Evolutionary conservation across 1,139 yeast species (phyloP), one percentile per base, ranked within the genome.

Genomic region (Candida dubliniensis): DNA sequence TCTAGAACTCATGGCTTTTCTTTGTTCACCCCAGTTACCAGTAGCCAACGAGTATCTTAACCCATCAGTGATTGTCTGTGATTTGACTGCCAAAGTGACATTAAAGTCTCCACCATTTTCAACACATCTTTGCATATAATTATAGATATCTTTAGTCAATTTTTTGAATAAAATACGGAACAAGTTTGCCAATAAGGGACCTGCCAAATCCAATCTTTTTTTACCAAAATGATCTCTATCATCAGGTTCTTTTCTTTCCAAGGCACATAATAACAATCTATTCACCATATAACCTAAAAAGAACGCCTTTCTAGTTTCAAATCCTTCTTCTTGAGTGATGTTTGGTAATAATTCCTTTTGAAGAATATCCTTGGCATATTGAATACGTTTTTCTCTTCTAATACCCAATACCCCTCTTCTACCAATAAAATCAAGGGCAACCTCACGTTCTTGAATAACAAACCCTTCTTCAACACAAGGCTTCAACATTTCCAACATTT

Each of bases 21-120:
- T 93, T 67, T 93, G 99, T 70, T 95, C 99, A 73, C 99, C 99
- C 99, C 99, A 93, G 71, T 95, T 93, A 76, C 99, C 99, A 13
- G 99, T 93, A 42, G 99, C 99, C 58, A 93, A 78, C 32, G 99
- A 95, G 69, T 93, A 95, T 66, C 95, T 87, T 67, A 93, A 81
- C 64, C 99, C 99, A 53, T 95, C 95, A 34, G 99, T 95, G 57
- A 93, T 89, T 7, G 98, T 93, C 57, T 91, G 95, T 15, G 98
- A 90, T 70, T 93, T 93, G 55, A 93, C 98, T 27, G 99, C 99
- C 59, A 93, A 78, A 36, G 96, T 91, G 69, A 93, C 79, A 64
- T 93, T 93, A 76, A 93, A 93, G 66, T 91, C 99, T 66, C 90
- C 89, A 66, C 95, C 96, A 58, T 93, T 90, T 70, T 95, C 99